Evolutionary conservation across 1,284 basidiomycete species (phyloP).

Genomic region (Ustilago shanxiensis): DNA sequence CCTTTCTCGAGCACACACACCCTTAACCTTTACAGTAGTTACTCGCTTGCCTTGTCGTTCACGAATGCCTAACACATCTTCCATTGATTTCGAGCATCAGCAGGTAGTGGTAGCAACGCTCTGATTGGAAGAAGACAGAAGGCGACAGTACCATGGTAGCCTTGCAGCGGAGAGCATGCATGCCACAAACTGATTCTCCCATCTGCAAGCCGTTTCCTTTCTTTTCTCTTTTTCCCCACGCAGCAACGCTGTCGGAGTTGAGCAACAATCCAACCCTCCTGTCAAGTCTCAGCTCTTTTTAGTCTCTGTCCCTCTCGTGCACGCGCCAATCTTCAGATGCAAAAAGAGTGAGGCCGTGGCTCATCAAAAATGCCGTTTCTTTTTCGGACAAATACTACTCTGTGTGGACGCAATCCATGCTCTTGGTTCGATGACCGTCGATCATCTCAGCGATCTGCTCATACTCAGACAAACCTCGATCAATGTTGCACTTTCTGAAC

Average conservation of each 20-base stretch:
- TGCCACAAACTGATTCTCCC: background rate
- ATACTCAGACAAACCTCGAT: no score
- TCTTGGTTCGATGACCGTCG: background rate
- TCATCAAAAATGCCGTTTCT: background rate
- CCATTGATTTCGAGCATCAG: no score
- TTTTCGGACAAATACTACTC: constrained; percentile 32
- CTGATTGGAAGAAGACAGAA: no score
- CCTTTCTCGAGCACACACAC: background rate
- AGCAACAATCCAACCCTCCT: constrained; percentile 15
- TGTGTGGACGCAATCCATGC: no score
- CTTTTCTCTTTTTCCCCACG: background rate
- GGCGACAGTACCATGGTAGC: background rate
- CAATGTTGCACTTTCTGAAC: no score
- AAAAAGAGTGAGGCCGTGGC: constrained; percentile 32
- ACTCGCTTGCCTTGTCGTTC: no score
- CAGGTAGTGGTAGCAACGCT: no score
- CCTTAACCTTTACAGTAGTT: no score
- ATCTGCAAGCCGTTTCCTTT: no score
- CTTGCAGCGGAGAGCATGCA: background rate
- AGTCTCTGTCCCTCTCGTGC: background rate
- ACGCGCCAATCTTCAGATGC: constrained; percentile 21
- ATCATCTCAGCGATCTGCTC: no score
- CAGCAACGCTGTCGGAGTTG: constrained; percentile 20
- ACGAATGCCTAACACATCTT: no score
- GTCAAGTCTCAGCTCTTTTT: no score